These are phyloP conservation scores for Neonectria coccinea DNA, from an alignment of 2,329 filamentous ascomycete species.

Conservation along the genomic window DNA sequence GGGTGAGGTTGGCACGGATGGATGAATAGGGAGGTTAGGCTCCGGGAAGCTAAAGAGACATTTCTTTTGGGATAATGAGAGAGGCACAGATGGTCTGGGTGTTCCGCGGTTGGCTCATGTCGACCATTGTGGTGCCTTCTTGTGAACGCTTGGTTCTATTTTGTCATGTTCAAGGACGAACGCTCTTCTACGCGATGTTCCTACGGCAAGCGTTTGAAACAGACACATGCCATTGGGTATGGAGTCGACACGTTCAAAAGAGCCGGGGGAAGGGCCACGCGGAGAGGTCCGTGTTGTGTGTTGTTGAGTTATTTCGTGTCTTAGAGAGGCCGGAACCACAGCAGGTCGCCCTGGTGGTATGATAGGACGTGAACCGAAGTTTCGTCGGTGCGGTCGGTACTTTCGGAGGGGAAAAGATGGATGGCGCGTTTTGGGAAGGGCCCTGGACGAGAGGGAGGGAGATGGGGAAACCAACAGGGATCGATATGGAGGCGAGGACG, in stretches of 20 bases:
- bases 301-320: background rate
- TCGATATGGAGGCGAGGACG: background rate
- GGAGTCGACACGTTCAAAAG: background rate
- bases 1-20: conserved; percentile 8
- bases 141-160: background rate
- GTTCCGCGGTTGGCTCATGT: conserved; percentile 3
- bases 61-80: background rate
- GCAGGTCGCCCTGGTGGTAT: conserved; percentile 9
- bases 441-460: background rate
- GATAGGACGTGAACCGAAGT: conserved; percentile 6
- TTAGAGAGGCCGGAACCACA: background rate
- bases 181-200: background rate
- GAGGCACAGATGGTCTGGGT: background rate
- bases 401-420: background rate
- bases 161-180: background rate
- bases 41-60: conserved; percentile 5
- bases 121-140: background rate
- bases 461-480: background rate
- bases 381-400: background rate
- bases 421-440: background rate
- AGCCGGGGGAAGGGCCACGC: conserved; percentile 2
- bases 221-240: background rate
- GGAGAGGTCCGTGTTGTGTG: background rate
- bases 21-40: background rate
- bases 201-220: conserved; percentile 2